Evolutionary conservation across 106 monocot species (phyloP).

Genomic region (Dioscorea dumetorum): DNA sequence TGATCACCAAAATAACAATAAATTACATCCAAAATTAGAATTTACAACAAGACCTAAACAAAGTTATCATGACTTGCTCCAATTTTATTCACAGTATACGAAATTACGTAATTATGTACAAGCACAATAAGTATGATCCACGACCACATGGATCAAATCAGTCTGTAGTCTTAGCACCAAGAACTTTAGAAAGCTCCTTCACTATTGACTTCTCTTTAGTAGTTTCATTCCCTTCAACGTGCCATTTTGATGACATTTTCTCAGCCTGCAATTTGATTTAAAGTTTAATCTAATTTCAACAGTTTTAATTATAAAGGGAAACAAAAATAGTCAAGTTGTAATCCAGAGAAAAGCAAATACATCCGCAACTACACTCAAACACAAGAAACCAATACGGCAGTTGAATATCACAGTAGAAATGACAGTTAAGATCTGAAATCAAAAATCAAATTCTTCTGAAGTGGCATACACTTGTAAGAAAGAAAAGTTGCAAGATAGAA

Average conservation of each 20-base stretch:
- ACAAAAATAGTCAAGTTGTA: not conserved
- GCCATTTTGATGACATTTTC: constrained; percentile 22
- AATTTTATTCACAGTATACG: not conserved
- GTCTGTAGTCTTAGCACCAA: constrained; percentile 13
- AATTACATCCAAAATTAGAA: no score
- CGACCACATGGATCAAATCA: not conserved
- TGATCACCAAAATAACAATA: no score
- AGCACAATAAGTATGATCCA: not conserved
- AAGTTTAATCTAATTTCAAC: not conserved
- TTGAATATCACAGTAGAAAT: not conserved
- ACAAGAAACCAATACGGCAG: not conserved
- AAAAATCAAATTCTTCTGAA: not conserved
- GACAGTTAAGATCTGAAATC: not conserved
- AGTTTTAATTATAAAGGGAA: not conserved
- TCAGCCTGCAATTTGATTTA: constrained; percentile 22
- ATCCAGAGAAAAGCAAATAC: not conserved
- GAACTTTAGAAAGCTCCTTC: constrained; percentile 31
- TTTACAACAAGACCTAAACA: no score
- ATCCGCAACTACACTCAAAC: not conserved
- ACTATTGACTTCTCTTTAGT: constrained; percentile 23
- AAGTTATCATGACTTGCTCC: no score
- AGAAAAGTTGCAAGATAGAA: not conserved
- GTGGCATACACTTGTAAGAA: not conserved
- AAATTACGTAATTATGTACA: not conserved
- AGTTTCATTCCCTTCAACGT: constrained; percentile 16